Percentiles rank a stretch among this genome's conserved stretches.
Conservation (phyloP, 805 yeast genomes). For the Suhomyces tanzawaensis region DNA sequence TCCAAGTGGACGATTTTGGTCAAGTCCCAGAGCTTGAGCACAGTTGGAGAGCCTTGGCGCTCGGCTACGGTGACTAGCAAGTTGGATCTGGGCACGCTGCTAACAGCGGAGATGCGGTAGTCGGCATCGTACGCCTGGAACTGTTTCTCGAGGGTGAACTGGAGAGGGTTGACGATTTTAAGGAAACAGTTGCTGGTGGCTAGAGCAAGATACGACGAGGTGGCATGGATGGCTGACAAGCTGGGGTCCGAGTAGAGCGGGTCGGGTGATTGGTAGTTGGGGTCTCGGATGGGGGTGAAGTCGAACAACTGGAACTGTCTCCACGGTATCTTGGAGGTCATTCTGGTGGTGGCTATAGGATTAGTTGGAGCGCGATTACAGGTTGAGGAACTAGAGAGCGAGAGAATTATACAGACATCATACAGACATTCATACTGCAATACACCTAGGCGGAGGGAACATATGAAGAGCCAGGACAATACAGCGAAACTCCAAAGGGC, state of each 20-base stretch:
- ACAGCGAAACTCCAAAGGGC: too few species aligned
- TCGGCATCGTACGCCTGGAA: conserved; percentile 67
- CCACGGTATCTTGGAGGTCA: conserved; percentile 40
- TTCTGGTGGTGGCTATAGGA: not conserved
- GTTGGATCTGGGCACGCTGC: conserved; percentile 46
- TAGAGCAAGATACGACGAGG: conserved; percentile 54
- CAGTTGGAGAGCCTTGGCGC: conserved; percentile 64
- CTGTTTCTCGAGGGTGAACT: conserved; percentile 44
- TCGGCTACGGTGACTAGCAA: conserved; percentile 73
- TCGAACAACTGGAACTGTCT: conserved; percentile 87
- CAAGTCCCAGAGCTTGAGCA: conserved; percentile 73
- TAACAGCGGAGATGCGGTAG: conserved; percentile 59
- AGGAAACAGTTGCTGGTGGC: conserved; percentile 55
- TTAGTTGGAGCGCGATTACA: too few species aligned
- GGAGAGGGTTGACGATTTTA: conserved; percentile 50
- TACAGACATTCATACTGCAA: too few species aligned
- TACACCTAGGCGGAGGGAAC: too few species aligned
- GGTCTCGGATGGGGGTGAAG: conserved; percentile 79
- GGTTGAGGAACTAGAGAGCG: too few species aligned
- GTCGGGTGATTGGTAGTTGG: conserved; percentile 56
- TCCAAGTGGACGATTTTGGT: conserved; percentile 42
- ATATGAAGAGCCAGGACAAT: too few species aligned
- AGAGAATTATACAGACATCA: too few species aligned
- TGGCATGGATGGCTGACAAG: conserved; percentile 60
- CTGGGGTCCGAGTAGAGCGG: conserved; percentile 80